These are phyloP conservation scores for Arabis hirsuta DNA, from an alignment of 345 rosid genomes.

Conservation along the genomic window DNA sequence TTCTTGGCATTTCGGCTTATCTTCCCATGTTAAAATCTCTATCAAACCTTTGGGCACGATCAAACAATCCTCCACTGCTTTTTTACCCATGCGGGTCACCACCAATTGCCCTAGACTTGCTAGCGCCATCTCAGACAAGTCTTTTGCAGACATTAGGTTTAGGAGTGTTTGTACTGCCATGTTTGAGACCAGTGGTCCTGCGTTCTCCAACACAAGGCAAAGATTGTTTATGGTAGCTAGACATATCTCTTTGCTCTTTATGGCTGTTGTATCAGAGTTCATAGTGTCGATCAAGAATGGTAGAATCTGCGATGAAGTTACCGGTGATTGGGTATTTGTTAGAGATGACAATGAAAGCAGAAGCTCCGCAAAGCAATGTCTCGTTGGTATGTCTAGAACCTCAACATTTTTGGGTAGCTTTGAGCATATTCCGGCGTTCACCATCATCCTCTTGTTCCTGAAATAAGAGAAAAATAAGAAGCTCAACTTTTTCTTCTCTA, in stretches of 20 bases:
- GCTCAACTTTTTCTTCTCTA: background rate
- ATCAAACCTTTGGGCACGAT: slow-evolving; percentile 66
- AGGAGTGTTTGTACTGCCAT: slow-evolving; percentile 59
- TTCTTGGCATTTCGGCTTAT: slow-evolving; percentile 84
- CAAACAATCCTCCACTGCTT: slow-evolving; percentile 63
- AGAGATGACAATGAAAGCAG: slow-evolving; percentile 65
- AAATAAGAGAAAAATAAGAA: slow-evolving; percentile 31
- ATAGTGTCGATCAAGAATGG: slow-evolving; percentile 58
- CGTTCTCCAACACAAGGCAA: slow-evolving; percentile 66
- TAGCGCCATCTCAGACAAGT: slow-evolving; percentile 69
- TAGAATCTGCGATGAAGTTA: slow-evolving; percentile 52
- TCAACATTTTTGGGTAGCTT: slow-evolving; percentile 61
- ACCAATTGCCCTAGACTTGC: slow-evolving; percentile 77
- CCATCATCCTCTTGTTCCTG: slow-evolving; percentile 87
- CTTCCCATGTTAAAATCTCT: slow-evolving; percentile 88
- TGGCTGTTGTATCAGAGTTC: slow-evolving; percentile 51
- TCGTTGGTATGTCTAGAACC: slow-evolving; percentile 55
- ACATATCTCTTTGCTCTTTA: slow-evolving; percentile 62
- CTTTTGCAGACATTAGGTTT: slow-evolving; percentile 50
- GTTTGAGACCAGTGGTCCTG: slow-evolving; percentile 58
- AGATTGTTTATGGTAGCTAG: slow-evolving; percentile 62
- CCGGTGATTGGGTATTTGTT: slow-evolving; percentile 54
- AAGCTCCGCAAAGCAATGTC: slow-evolving; percentile 60
- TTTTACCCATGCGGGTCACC: slow-evolving; percentile 78
- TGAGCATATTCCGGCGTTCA: slow-evolving; percentile 76